Conservation (phyloP, 1,284 basidiomycete species). For the Fomes fomentarius region DNA sequence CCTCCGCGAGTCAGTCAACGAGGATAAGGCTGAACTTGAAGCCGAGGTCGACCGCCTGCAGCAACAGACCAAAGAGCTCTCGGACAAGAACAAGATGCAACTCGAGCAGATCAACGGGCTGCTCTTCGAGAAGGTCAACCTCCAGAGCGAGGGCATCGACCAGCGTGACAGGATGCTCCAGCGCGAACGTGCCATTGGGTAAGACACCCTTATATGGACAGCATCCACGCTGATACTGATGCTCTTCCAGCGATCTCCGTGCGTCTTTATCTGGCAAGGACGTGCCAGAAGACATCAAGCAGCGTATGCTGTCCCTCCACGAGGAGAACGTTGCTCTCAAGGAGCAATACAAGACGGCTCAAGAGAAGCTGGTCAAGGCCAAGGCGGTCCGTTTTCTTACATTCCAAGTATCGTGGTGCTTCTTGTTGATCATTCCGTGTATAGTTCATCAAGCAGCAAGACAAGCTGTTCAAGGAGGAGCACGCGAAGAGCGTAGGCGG, state of each 20-base stretch:
- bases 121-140: conserved; percentile 88
- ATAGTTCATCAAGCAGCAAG: conserved; percentile 91
- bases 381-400: conserved; percentile 54
- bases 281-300: conserved; percentile 80
- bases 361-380: conserved; percentile 85
- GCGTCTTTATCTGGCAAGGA: conserved; percentile 75
- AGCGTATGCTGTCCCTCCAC: conserved; percentile 75
- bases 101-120: conserved; percentile 88
- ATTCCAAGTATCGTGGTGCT: background rate
- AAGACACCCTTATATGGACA: conserved; percentile 26
- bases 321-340: conserved; percentile 75
- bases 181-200: conserved; percentile 81
- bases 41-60: conserved; percentile 66
- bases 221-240: background rate
- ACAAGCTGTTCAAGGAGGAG: conserved; percentile 84
- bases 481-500: conserved; percentile 52
- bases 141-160: conserved; percentile 87
- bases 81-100: conserved; percentile 89
- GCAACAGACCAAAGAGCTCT: conserved; percentile 71
- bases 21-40: conserved; percentile 82
- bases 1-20: conserved; percentile 86
- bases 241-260: conserved; percentile 65
- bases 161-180: conserved; percentile 84
- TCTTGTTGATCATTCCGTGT: conserved; percentile 9
- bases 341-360: conserved; percentile 70